phyloP scores from a whole-genome alignment of 1,284 basidiomycete genomes.

The Cutaneotrichosporon cutaneum region DNA sequence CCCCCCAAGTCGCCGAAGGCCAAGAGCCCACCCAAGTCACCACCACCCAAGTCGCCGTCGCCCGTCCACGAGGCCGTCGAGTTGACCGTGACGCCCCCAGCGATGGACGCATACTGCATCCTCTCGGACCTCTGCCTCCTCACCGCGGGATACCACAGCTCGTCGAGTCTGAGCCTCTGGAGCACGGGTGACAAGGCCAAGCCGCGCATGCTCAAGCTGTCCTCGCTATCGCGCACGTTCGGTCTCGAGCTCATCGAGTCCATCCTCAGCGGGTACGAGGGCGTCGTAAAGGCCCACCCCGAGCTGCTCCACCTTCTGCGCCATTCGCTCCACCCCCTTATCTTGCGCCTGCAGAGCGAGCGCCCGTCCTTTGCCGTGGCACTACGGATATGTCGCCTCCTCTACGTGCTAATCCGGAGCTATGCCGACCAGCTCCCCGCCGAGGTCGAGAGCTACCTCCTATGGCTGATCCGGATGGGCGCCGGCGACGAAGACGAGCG shows the following conservation, averaged over 20 bases:
- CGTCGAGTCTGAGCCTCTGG: slow-evolving; percentile 34
- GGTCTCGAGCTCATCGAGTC: slow-evolving; percentile 95
- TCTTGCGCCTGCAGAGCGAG: slow-evolving; percentile 81
- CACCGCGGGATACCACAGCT: slow-evolving; percentile 50
- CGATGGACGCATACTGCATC: slow-evolving; percentile 80
- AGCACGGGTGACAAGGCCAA: slow-evolving; percentile 59
- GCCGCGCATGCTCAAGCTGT: slow-evolving; percentile 78
- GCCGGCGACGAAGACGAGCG: slow-evolving; percentile 61
- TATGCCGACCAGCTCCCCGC: slow-evolving; percentile 77
- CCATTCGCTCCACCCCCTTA: slow-evolving; percentile 83
- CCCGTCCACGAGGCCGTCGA: slow-evolving; percentile 36
- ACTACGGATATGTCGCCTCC: slow-evolving; percentile 84
- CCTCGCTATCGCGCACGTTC: slow-evolving; percentile 87
- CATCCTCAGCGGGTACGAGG: slow-evolving; percentile 90
- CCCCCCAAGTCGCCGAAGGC: slow-evolving; percentile 5
- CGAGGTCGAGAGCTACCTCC: slow-evolving; percentile 80
- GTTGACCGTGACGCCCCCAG: slow-evolving; percentile 64
- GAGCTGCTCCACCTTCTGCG: slow-evolving; percentile 81
- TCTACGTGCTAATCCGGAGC: slow-evolving; percentile 88
- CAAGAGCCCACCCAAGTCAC: slow-evolving; percentile 3
- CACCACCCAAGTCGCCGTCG: slow-evolving; percentile 1
- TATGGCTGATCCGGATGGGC: slow-evolving; percentile 74
- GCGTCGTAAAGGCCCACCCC: slow-evolving; percentile 78
- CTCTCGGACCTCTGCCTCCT: slow-evolving; percentile 88
- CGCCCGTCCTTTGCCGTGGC: slow-evolving; percentile 81